These are phyloP conservation scores for Schizophyllum amplum DNA, from an alignment of 1,284 basidiomycete genomes.

Conservation along the genomic window DNA sequence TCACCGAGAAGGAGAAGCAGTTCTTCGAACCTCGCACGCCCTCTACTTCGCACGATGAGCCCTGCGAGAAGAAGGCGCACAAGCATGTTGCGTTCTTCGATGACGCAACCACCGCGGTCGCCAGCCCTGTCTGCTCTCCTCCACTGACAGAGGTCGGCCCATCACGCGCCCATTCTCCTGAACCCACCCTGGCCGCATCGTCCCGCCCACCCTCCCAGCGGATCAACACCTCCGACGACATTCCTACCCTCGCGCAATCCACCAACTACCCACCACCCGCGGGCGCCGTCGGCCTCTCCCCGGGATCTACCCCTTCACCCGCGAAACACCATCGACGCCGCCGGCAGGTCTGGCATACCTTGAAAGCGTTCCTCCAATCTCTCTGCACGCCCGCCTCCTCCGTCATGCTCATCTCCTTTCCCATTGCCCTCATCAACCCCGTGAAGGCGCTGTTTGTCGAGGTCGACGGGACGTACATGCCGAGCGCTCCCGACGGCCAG, in stretches of 20 bases:
- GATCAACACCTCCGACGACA: not conserved
- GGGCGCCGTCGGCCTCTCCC: not conserved
- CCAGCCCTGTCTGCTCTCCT: not conserved
- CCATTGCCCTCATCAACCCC: slow-evolving; percentile 55
- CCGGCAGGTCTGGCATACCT: slow-evolving; percentile 9
- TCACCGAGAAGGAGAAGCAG: not conserved
- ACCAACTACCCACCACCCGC: slow-evolving; percentile 2
- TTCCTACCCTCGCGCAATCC: not conserved
- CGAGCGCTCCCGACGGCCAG: slow-evolving; percentile 63
- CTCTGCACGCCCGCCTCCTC: slow-evolving; percentile 49
- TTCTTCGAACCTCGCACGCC: slow-evolving; percentile 3
- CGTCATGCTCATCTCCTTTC: slow-evolving; percentile 57
- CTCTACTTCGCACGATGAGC: not conserved
- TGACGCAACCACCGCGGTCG: not conserved
- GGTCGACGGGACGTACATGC: slow-evolving; percentile 42
- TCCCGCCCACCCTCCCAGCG: not conserved
- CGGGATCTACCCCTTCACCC: slow-evolving; percentile 2
- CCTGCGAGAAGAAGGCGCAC: not conserved
- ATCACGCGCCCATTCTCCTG: not conserved
- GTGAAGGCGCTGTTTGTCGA: slow-evolving; percentile 68
- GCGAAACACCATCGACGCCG: slow-evolving; percentile 5
- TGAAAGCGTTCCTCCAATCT: slow-evolving; percentile 29
- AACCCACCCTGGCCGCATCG: not conserved
- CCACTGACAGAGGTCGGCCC: not conserved
- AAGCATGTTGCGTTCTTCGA: not conserved